phyloP scores from a whole-genome alignment of 192 early-diverging fungal species.

The Coemansia asiatica region DNA sequence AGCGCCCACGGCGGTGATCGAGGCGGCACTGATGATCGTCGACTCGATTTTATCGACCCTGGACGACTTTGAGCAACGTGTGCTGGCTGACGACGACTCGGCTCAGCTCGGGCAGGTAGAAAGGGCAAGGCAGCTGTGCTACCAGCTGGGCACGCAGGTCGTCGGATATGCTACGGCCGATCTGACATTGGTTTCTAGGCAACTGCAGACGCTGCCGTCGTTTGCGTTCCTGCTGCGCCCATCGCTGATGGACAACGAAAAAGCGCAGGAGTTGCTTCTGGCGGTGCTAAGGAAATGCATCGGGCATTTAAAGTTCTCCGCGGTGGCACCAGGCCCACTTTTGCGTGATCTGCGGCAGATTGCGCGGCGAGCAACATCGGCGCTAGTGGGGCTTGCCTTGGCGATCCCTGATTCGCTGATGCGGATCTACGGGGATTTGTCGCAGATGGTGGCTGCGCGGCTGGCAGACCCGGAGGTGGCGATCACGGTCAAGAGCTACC shows the following conservation, averaged over 20 bases:
- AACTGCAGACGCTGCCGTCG: constrained; percentile 45
- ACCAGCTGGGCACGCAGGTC: constrained; percentile 26
- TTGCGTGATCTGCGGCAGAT: constrained; percentile 18
- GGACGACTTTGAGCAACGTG: constrained; percentile 47
- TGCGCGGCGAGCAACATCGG: constrained; percentile 36
- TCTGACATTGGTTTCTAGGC: constrained; percentile 11
- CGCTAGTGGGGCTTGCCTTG: constrained; percentile 37
- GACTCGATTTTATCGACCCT: constrained; percentile 37
- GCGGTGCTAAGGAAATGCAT: constrained; percentile 37
- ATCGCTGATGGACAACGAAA: constrained; percentile 12
- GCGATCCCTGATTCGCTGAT: constrained; percentile 49
- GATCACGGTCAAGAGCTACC: constrained; percentile 26
- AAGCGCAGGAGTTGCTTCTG: constrained; percentile 31
- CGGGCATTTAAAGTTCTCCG: background rate
- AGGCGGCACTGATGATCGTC: constrained; percentile 40
- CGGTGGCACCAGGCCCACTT: background rate
- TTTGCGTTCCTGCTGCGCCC: constrained; percentile 46
- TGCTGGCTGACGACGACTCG: constrained; percentile 22
- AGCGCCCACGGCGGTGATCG: constrained; percentile 8
- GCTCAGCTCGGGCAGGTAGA: background rate
- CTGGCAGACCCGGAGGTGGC: constrained; percentile 25
- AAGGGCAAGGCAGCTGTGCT: constrained; percentile 26
- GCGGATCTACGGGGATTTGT: constrained; percentile 35
- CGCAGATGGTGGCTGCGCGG: constrained; percentile 28
- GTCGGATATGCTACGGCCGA: constrained; percentile 4